These are phyloP conservation scores for Hypomyces perniciosus DNA, from an alignment of 2,329 filamentous ascomycete genomes.

Conservation along the genomic window DNA sequence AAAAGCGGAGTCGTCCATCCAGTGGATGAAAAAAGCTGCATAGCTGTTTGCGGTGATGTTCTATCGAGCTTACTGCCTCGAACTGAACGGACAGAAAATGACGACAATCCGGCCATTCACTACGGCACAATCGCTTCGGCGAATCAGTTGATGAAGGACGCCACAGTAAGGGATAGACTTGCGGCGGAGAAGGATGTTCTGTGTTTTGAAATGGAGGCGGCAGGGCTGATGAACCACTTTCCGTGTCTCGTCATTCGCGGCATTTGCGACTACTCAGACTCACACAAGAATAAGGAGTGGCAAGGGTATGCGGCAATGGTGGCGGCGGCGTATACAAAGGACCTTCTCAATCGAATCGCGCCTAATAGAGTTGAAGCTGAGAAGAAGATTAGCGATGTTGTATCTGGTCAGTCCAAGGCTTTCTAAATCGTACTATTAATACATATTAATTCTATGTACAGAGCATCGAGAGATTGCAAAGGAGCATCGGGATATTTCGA, in stretches of 20 bases:
- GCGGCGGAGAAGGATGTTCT: slow-evolving; percentile 13
- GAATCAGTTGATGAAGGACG: slow-evolving; percentile 17
- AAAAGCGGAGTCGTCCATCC: slow-evolving; percentile 3
- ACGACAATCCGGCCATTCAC: slow-evolving; percentile 13
- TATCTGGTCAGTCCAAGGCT: slow-evolving; percentile 5
- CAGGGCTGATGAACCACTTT: slow-evolving; percentile 24
- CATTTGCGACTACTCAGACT: slow-evolving; percentile 32
- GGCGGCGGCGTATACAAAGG: slow-evolving; percentile 25
- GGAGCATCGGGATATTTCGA: too few relatives aligned
- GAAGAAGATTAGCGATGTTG: not conserved
- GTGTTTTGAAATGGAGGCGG: slow-evolving; percentile 26
- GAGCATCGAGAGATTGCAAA: too few relatives aligned
- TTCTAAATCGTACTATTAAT: too few relatives aligned
- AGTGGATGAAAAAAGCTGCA: not conserved
- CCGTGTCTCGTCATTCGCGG: slow-evolving; percentile 29
- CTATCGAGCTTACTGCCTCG: not conserved
- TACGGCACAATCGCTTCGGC: too few relatives aligned
- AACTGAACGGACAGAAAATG: not conserved
- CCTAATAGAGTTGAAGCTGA: slow-evolving; percentile 13
- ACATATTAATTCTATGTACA: too few relatives aligned
- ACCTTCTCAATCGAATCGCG: slow-evolving; percentile 15
- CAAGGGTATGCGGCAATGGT: slow-evolving; percentile 24
- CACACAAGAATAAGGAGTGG: slow-evolving; percentile 27
- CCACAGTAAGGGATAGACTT: slow-evolving; percentile 20
- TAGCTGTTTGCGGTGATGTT: not conserved